Conservation (phyloP, 1,139 yeast genomes). For the Yamadazyma blattariae region DNA sequence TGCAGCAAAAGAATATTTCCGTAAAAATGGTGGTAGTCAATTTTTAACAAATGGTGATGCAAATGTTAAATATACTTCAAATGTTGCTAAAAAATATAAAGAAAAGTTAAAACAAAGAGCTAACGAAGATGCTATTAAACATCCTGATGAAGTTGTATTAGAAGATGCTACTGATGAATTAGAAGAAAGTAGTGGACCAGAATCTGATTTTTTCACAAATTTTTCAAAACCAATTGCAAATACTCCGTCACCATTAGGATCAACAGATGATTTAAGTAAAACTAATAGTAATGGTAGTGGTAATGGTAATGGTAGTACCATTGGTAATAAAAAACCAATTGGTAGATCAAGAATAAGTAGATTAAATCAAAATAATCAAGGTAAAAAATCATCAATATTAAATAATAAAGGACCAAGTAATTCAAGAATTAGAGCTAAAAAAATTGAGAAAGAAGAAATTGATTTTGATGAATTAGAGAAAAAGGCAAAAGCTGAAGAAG, state of each 20-base stretch:
- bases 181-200: slow-evolving; percentile 24
- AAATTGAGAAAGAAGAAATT: slow-evolving; percentile 53
- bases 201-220: slow-evolving; percentile 74
- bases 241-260: slow-evolving; percentile 51
- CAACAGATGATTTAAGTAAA: slow-evolving; percentile 38
- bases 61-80: slow-evolving; percentile 74
- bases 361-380: slow-evolving; percentile 13
- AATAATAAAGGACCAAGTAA: slow-evolving; percentile 43
- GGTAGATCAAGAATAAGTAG: slow-evolving; percentile 16
- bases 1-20: slow-evolving; percentile 76
- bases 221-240: slow-evolving; percentile 75
- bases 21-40: slow-evolving; percentile 81
- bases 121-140: slow-evolving; percentile 59
- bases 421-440: slow-evolving; percentile 54
- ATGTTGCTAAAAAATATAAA: slow-evolving; percentile 75
- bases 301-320: slow-evolving; percentile 16
- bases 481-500: slow-evolving; percentile 81
- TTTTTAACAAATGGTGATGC: slow-evolving; percentile 56
- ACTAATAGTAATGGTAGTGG: slow-evolving; percentile 16
- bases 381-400: slow-evolving; percentile 35
- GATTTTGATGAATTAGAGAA: slow-evolving; percentile 92
- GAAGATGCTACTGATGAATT: slow-evolving; percentile 53
- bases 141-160: slow-evolving; percentile 65
- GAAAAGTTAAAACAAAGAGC: slow-evolving; percentile 73
- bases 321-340: slow-evolving; percentile 14